Percentiles rank a stretch among this genome's conserved stretches.
These are phyloP conservation scores for Handroanthus guayacan DNA, from an alignment of 257 asterid genomes.

Conservation along the genomic window DNA sequence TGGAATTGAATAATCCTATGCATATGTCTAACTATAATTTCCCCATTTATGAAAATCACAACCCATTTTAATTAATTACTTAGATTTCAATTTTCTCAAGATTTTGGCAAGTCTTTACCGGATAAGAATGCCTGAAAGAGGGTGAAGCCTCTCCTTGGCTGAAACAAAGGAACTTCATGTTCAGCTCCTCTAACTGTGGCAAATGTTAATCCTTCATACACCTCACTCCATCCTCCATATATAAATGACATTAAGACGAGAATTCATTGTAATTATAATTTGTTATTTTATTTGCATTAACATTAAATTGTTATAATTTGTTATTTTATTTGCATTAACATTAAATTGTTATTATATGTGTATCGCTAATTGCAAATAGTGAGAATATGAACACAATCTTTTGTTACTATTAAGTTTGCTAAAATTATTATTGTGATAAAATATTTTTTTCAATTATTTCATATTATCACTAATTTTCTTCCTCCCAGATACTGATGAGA, in stretches of 20 bases:
- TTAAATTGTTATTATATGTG: no score
- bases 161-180: constrained; percentile 85
- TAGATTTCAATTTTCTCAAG: constrained; percentile 37
- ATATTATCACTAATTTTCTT: no score
- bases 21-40: constrained; percentile 40
- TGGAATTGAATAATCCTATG: constrained; percentile 45
- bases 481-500: no score
- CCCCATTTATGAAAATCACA: constrained; percentile 10
- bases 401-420: no score
- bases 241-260: background rate
- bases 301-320: no score
- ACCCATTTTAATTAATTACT: background rate
- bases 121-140: constrained; percentile 75
- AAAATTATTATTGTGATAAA: no score
- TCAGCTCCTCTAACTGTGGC: constrained; percentile 94
- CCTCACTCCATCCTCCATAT: constrained; percentile 91
- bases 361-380: no score
- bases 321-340: no score
- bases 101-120: constrained; percentile 71
- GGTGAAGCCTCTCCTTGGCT: constrained; percentile 69
- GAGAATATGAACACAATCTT: no score
- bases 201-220: constrained; percentile 79
- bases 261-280: no score
- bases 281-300: background rate
- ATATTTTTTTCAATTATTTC: no score